These are phyloP conservation scores for Colletotrichum sojae DNA, from an alignment of 2,329 filamentous ascomycete genomes.

Conservation along the genomic window DNA sequence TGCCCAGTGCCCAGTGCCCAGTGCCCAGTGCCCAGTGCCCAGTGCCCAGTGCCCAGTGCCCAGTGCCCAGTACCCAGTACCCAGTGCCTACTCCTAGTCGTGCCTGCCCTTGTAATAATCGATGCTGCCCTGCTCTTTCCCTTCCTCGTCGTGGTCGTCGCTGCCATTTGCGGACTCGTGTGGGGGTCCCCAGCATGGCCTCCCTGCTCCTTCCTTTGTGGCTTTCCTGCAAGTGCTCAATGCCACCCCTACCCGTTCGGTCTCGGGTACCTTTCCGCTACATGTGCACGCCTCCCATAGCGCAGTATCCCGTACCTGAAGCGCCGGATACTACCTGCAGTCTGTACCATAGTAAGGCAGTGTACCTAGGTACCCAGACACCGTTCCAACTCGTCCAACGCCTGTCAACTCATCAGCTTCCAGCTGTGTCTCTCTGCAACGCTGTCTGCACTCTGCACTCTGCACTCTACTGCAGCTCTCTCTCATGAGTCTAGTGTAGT, in stretches of 20 bases:
- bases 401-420: slow-evolving; percentile 27
- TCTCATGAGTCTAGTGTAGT: slow-evolving; percentile 15
- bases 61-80: too few relatives aligned
- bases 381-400: slow-evolving; percentile 13
- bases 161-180: slow-evolving; percentile 31
- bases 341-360: too few relatives aligned
- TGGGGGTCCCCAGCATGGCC: slow-evolving; percentile 34
- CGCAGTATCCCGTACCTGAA: slow-evolving; percentile 10
- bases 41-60: not conserved
- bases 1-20: not conserved
- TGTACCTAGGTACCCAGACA: not conserved
- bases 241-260: slow-evolving; percentile 17
- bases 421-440: slow-evolving; percentile 14
- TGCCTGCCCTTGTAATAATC: not conserved
- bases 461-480: slow-evolving; percentile 25
- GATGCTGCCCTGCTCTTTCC: slow-evolving; percentile 5
- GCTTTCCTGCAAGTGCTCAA: slow-evolving; percentile 30
- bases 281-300: slow-evolving; percentile 3
- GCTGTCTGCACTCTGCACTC: slow-evolving; percentile 13
- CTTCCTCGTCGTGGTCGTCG: slow-evolving; percentile 22
- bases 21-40: not conserved
- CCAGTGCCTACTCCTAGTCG: too few relatives aligned
- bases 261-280: slow-evolving; percentile 26
- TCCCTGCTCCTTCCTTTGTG: slow-evolving; percentile 31
- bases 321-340: not conserved